Evolutionary conservation across 441 rosid genomes (phyloP).

Genomic region (Pelargonium citronellum): DNA sequence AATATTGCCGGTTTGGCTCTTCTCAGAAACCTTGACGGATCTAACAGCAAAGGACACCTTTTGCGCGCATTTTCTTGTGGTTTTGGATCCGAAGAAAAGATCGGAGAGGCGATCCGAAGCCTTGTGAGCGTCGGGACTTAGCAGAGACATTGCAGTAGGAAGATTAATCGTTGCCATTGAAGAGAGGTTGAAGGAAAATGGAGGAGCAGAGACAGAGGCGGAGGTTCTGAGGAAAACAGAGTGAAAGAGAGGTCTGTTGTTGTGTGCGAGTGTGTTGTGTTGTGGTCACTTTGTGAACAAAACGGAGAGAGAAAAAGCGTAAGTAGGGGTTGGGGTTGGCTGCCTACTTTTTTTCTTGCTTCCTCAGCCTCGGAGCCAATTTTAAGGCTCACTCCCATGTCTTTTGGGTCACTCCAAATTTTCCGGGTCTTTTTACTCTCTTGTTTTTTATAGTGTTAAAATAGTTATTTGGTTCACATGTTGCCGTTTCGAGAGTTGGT

Average conservation of each 20-base stretch:
- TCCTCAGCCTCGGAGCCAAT: too few species aligned
- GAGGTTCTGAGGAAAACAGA: constrained; percentile 5
- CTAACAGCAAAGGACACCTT: constrained; percentile 28
- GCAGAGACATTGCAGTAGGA: constrained; percentile 17
- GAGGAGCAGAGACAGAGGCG: neutral
- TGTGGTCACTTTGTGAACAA: neutral
- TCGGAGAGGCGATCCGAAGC: constrained; percentile 10
- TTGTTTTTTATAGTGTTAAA: too few species aligned
- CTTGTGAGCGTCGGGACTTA: constrained; percentile 8
- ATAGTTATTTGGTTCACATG: too few species aligned
- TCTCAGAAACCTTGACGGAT: constrained; percentile 30
- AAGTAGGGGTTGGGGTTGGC: too few species aligned
- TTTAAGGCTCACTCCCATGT: too few species aligned
- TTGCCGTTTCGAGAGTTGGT: too few species aligned
- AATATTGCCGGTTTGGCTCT: constrained; percentile 20
- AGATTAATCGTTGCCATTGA: constrained; percentile 19
- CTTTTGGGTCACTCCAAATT: too few species aligned
- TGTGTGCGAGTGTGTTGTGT: neutral
- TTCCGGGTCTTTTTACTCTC: too few species aligned
- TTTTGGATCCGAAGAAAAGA: constrained; percentile 5
- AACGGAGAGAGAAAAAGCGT: neutral
- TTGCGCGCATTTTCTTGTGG: neutral
- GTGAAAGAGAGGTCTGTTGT: neutral
- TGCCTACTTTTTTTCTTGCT: too few species aligned
- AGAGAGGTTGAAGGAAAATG: neutral